These are phyloP conservation scores for Amylostereum areolatum DNA, from an alignment of 1,284 basidiomycete species.

Conservation along the genomic window DNA sequence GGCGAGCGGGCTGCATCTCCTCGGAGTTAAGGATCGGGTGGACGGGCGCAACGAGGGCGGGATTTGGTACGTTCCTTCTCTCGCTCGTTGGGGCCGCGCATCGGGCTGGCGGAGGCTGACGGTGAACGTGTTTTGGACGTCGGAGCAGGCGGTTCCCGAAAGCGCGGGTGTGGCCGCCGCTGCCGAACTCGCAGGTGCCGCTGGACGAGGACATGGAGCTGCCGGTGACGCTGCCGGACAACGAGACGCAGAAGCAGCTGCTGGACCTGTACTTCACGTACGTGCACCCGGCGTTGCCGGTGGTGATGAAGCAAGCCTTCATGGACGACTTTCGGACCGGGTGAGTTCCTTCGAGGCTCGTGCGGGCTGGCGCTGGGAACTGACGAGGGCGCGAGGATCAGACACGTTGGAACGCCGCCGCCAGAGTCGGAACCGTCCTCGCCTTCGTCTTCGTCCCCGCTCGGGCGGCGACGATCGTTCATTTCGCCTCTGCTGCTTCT, in stretches of 20 bases:
- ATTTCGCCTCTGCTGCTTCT: constrained; percentile 67
- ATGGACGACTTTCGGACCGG: constrained; percentile 48
- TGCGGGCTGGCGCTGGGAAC: too few relatives aligned
- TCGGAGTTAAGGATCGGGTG: constrained; percentile 53
- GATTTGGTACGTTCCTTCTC: constrained; percentile 52
- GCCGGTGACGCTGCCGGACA: constrained; percentile 43
- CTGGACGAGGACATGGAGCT: constrained; percentile 27
- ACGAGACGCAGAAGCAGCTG: constrained; percentile 57
- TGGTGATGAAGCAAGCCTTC: constrained; percentile 68
- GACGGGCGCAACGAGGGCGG: constrained; percentile 71
- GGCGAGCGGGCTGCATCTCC: constrained; percentile 72
- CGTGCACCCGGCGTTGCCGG: constrained; percentile 70
- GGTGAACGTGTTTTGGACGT: not conserved
- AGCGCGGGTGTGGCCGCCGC: constrained; percentile 76
- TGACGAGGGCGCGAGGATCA: constrained; percentile 24
- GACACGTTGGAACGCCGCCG: not conserved
- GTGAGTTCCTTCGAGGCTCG: constrained; percentile 22
- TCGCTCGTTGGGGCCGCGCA: not conserved
- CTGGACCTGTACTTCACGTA: constrained; percentile 73
- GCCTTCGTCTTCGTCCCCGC: constrained; percentile 26
- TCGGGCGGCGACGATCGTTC: constrained; percentile 33
- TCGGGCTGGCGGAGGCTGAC: too few relatives aligned
- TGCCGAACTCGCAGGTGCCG: constrained; percentile 29
- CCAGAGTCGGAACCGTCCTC: constrained; percentile 10
- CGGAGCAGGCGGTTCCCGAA: constrained; percentile 70